Evolutionary conservation across 2,329 filamentous ascomycete genomes (phyloP), one percentile per base, ranked within the genome.

Genomic region (Teratosphaeria zuluensis): DNA sequence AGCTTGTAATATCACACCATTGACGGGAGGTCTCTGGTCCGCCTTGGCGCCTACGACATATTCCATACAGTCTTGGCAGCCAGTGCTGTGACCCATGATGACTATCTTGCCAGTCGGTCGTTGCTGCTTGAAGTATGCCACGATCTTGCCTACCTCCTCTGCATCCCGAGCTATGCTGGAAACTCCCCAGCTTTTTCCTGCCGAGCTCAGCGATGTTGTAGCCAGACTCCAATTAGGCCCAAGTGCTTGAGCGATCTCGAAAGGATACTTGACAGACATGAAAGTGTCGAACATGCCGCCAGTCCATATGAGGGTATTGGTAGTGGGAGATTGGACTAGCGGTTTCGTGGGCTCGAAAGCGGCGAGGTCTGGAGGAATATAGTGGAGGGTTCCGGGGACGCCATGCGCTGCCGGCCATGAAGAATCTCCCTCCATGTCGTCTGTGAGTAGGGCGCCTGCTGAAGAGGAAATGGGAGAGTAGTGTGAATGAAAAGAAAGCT

Each of bases 1-100:
- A 0, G 87, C 90, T 71, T 95, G 91, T 57, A 96, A 75, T 52
- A 96, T 87, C 54, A 85, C 85, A 38, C 87, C 91, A 60, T 94
- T 84, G 1, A 95, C 75, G 0, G 59, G 75, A 0, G 83, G 81
- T 12, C 81, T 74, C 48, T 74, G 72, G 21, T 64, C 65, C 7
- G 62, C 61, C 12, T 62, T 63, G 19, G 59, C 55, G 21, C 68
- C 69, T 5, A 73, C 61, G 1, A 86, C 69, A 63, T 88, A 89
- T 64, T 87, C 81, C 73, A 88, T 79, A 12, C 84, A 78, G 68
- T 88, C 85, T 70, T 89, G 86, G 64, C 82, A 87, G 0, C 86
- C 86, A 0, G 86, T 89, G 1, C 82, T 85, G 65, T 88, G 84
- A 2, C 86, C 86, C 81, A 89, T 84, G 14, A 88, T 70, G 30